Evolutionary conservation across 495 filamentous ascomycete species (phyloP).

Genomic region (Neurospora tetrasperma): DNA sequence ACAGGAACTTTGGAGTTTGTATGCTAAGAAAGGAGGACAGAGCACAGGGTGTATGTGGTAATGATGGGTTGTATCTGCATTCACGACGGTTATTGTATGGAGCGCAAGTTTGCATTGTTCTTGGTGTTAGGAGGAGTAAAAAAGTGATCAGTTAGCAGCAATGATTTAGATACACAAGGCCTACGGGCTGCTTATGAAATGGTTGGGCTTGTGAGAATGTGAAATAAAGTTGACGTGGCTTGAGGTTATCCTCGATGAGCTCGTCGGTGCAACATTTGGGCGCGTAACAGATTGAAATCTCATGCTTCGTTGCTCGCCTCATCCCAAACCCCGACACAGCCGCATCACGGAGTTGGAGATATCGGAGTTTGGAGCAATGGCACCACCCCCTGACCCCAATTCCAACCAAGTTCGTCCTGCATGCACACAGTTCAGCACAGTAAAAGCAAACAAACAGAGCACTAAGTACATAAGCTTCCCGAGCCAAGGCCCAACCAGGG

Average conservation of each 20-base stretch:
- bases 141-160: neutral
- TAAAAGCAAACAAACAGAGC: neutral
- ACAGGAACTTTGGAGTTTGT: neutral
- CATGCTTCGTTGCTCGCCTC: neutral
- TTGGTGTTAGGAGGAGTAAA: neutral
- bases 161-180: neutral
- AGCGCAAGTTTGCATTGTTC: neutral
- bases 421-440: neutral
- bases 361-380: neutral
- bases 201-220: neutral
- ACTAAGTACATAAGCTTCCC: neutral
- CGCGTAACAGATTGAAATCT: neutral
- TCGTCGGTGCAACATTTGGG: neutral
- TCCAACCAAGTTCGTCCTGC: neutral
- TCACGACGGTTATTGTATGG: neutral
- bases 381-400: neutral
- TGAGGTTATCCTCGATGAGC: neutral
- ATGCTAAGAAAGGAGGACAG: neutral
- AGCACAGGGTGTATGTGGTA: neutral
- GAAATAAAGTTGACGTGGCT: neutral
- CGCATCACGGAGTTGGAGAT: neutral
- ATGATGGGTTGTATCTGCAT: neutral
- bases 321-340: neutral
- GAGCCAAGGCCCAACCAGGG: neutral
- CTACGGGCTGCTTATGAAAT: neutral